Conservation (phyloP, 2,329 filamentous ascomycete species). For the Penicillium sp. region DNA sequence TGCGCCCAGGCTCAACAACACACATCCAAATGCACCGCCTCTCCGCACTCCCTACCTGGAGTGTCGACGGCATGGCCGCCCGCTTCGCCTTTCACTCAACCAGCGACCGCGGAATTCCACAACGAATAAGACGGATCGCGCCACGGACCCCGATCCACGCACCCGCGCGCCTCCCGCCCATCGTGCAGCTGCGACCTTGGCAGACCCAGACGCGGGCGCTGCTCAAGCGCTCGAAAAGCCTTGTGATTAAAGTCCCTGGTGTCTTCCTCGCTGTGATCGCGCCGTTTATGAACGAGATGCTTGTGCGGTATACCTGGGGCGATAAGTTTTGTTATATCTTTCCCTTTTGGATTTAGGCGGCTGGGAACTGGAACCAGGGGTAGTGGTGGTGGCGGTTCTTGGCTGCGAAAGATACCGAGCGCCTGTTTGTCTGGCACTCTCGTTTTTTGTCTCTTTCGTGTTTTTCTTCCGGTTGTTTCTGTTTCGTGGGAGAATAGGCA, state of each 20-base stretch:
- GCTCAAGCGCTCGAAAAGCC: background rate
- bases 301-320: background rate
- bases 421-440: too few relatives aligned
- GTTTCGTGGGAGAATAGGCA: too few relatives aligned
- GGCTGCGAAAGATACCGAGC: too few relatives aligned
- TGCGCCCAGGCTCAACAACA: background rate
- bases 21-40: background rate
- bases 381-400: too few relatives aligned
- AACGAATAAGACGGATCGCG: background rate
- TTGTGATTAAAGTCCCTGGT: background rate
- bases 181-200: background rate
- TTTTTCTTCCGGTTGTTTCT: too few relatives aligned
- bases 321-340: background rate
- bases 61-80: too few relatives aligned
- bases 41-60: background rate
- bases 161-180: too few relatives aligned
- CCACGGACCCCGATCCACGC: background rate
- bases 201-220: background rate
- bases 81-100: background rate
- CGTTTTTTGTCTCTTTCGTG: too few relatives aligned
- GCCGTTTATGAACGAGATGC: background rate
- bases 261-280: background rate
- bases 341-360: background rate
- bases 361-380: too few relatives aligned
- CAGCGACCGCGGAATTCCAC: too few relatives aligned